Evolutionary conservation across 78 protist genomes (phyloP).

Genomic region (Speleostelium caveatum): DNA sequence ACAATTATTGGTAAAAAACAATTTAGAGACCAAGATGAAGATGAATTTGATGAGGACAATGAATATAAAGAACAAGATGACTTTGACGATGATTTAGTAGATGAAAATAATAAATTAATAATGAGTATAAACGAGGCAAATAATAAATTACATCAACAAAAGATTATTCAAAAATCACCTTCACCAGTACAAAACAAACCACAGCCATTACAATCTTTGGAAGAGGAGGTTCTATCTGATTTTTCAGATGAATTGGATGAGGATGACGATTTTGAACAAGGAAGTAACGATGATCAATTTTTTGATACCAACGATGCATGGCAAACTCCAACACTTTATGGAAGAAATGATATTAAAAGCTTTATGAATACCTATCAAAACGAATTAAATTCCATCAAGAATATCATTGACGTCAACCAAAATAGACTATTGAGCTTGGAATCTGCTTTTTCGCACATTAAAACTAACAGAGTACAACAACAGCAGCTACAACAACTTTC

Average conservation of each 20-base stretch:
- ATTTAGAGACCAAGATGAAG: background rate
- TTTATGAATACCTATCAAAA: conserved; percentile 35
- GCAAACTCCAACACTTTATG: background rate
- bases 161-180: background rate
- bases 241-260: background rate
- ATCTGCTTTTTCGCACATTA: conserved; percentile 13
- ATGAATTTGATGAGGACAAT: background rate
- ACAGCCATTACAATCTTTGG: background rate
- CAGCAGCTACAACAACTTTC: background rate
- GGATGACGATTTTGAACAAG: background rate
- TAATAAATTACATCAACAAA: background rate
- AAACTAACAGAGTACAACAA: background rate
- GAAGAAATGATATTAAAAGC: conserved; percentile 37
- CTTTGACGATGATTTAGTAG: background rate
- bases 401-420: conserved; percentile 58
- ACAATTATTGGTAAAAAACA: background rate
- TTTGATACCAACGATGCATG: conserved; percentile 31
- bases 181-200: background rate
- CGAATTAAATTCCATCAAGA: conserved; percentile 40
- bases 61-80: conserved; percentile 9
- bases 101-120: background rate
- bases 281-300: background rate
- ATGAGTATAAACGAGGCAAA: no score
- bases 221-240: conserved; percentile 16
- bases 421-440: conserved; percentile 49